Percentiles rank a stretch among this genome's conserved stretches.
phyloP scores from a whole-genome alignment of 2,329 filamentous ascomycete genomes.

The Xylariaceae sp. region DNA sequence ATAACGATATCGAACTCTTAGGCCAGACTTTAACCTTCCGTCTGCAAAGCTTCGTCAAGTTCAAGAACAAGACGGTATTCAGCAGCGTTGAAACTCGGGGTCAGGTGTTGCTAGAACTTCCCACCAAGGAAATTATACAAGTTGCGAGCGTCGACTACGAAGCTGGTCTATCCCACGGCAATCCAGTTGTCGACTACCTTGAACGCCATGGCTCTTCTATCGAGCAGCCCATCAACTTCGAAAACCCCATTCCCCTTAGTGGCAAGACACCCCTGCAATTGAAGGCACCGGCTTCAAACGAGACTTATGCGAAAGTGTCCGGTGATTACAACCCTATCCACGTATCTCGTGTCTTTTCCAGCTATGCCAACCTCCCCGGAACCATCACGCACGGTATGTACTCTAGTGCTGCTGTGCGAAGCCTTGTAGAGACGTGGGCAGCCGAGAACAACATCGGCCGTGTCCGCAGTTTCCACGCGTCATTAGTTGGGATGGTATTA shows the following conservation, averaged over 20 bases:
- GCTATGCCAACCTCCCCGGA: constrained; percentile 91
- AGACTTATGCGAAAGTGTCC: constrained; percentile 96
- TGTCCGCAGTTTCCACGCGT: constrained; percentile 95
- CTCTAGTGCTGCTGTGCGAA: constrained; percentile 93
- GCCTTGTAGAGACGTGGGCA: constrained; percentile 96
- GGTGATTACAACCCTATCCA: constrained; percentile 99
- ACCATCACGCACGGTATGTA: constrained; percentile 99
- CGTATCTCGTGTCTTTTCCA: constrained; percentile 94
- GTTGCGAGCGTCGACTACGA: constrained; percentile 97
- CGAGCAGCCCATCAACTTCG: constrained; percentile 95
- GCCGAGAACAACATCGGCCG: constrained; percentile 98
- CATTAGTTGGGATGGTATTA: constrained; percentile 96
- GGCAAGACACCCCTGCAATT: constrained; percentile 87
- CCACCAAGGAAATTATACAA: constrained; percentile 96
- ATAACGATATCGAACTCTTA: constrained; percentile 79
- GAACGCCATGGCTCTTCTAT: constrained; percentile 88
- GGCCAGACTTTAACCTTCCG: constrained; percentile 96
- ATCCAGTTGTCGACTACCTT: constrained; percentile 95
- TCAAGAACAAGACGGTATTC: constrained; percentile 93
- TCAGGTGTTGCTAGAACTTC: constrained; percentile 89
- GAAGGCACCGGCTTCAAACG: constrained; percentile 92
- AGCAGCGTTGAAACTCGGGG: constrained; percentile 90
- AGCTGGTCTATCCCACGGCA: constrained; percentile 87
- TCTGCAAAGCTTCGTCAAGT: constrained; percentile 85
- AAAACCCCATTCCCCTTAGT: constrained; percentile 94